These are phyloP conservation scores for Mollisia scopiformis DNA, from an alignment of 2,329 filamentous ascomycete species.

Conservation along the genomic window DNA sequence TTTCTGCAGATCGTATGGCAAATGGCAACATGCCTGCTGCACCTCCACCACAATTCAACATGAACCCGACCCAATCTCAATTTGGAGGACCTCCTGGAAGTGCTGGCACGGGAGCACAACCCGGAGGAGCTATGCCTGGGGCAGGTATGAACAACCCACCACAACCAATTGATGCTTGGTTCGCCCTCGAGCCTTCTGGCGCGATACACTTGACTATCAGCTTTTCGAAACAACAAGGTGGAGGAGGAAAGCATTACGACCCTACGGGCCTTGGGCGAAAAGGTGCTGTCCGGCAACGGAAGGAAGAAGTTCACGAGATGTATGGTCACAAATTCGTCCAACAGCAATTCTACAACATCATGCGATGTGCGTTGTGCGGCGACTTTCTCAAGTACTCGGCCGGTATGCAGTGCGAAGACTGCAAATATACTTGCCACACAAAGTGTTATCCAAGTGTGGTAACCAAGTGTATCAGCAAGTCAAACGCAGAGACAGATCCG, in stretches of 20 bases:
- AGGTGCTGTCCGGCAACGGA: constrained; percentile 94
- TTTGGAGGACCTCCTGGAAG: constrained; percentile 48
- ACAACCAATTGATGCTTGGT: constrained; percentile 87
- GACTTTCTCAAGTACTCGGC: constrained; percentile 99
- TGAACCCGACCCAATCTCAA: constrained; percentile 51
- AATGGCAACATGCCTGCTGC: constrained; percentile 51
- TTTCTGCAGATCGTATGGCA: constrained; percentile 94
- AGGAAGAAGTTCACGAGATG: constrained; percentile 98
- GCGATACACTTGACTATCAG: constrained; percentile 89
- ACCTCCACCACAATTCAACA: constrained; percentile 58
- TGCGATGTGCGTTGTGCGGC: constrained; percentile 96
- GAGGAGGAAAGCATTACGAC: constrained; percentile 55
- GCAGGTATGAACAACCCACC: constrained; percentile 40
- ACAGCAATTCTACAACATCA: constrained; percentile 99
- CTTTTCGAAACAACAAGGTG: constrained; percentile 90
- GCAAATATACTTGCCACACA: constrained; percentile 98
- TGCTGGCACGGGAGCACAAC: constrained; percentile 38
- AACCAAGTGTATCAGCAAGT: constrained; percentile 99
- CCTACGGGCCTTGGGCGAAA: constrained; percentile 92
- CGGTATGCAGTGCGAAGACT: constrained; percentile 99
- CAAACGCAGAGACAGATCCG: constrained; percentile 95
- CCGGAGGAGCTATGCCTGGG: constrained; percentile 31
- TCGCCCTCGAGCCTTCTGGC: constrained; percentile 92
- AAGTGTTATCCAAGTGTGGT: constrained; percentile 97
- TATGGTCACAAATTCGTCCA: constrained; percentile 99